A percentile compares a stretch with the other conserved stretches of the same genome.
Conservation (phyloP, 306 rosid genomes). For the Vigna nakashimae region DNA sequence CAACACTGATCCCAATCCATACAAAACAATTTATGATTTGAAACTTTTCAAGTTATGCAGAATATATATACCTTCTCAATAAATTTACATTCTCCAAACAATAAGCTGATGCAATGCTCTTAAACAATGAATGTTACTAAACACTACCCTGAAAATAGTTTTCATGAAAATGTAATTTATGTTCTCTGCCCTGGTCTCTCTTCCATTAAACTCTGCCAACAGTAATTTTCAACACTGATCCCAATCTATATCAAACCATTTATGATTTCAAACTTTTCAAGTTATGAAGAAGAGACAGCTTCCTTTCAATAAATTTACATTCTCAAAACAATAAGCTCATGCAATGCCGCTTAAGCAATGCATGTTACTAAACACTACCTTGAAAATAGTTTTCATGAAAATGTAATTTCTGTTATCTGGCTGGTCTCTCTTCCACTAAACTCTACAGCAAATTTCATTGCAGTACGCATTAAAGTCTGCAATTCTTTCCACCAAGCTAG, state of each 20-base stretch:
- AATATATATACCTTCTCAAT: background rate
- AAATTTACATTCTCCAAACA: background rate
- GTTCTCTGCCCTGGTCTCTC: background rate
- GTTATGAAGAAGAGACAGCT: background rate
- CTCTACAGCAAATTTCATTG: conserved; percentile 5
- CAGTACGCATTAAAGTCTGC: background rate
- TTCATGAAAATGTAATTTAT: conserved; percentile 10
- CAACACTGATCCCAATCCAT: conserved; percentile 19
- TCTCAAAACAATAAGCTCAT: background rate
- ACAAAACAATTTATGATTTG: background rate
- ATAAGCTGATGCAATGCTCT: background rate
- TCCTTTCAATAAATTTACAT: conserved; percentile 7
- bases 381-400: background rate
- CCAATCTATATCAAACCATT: too few relatives aligned
- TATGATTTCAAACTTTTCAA: background rate
- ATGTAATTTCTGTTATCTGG: conserved; percentile 7
- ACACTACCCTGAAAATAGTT: background rate
- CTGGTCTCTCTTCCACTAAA: background rate
- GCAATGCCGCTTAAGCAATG: conserved; percentile 4
- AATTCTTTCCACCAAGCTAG: background rate
- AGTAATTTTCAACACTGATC: too few relatives aligned
- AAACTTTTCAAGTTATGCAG: background rate
- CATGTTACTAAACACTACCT: background rate
- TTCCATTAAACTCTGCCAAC: background rate
- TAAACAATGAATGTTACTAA: conserved; percentile 5